These are phyloP conservation scores for Macrolepiota fuliginosa DNA, from an alignment of 768 basidiomycete species.

Conservation along the genomic window DNA sequence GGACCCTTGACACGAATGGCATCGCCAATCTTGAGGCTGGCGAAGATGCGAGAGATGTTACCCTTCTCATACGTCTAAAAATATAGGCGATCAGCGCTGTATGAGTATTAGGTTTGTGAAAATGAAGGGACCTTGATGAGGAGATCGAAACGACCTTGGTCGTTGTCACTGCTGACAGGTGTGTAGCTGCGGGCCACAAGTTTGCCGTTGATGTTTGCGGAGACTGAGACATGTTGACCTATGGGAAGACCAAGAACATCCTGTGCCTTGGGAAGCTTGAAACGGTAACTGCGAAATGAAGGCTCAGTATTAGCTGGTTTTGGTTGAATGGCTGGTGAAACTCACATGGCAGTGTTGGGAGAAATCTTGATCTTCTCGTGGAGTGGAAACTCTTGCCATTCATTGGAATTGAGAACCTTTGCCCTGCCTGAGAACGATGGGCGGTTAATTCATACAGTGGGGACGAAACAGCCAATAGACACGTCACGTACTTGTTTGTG, in stretches of 20 bases:
- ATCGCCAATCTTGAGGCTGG: slow-evolving; percentile 82
- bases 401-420: slow-evolving; percentile 69
- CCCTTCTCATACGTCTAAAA: slow-evolving; percentile 92
- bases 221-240: slow-evolving; percentile 93
- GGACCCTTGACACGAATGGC: slow-evolving; percentile 91
- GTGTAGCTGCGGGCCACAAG: slow-evolving; percentile 91
- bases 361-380: slow-evolving; percentile 80
- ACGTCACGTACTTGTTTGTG: slow-evolving; percentile 38
- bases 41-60: slow-evolving; percentile 89
- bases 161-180: slow-evolving; percentile 90
- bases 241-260: slow-evolving; percentile 91
- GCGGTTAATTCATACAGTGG: slow-evolving; percentile 15
- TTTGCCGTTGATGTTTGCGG: slow-evolving; percentile 91
- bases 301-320: not conserved
- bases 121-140: slow-evolving; percentile 78
- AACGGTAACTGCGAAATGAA: slow-evolving; percentile 71
- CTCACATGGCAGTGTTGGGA: slow-evolving; percentile 93
- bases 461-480: slow-evolving; percentile 5
- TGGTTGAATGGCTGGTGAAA: slow-evolving; percentile 14
- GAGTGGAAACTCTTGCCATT: slow-evolving; percentile 84
- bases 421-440: slow-evolving; percentile 41
- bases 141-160: slow-evolving; percentile 92
- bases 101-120: not conserved
- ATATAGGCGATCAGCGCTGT: slow-evolving; percentile 5
- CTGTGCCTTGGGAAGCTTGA: slow-evolving; percentile 69